These are phyloP conservation scores for Moelleriella libera DNA, from an alignment of 2,329 filamentous ascomycete species.

Conservation along the genomic window DNA sequence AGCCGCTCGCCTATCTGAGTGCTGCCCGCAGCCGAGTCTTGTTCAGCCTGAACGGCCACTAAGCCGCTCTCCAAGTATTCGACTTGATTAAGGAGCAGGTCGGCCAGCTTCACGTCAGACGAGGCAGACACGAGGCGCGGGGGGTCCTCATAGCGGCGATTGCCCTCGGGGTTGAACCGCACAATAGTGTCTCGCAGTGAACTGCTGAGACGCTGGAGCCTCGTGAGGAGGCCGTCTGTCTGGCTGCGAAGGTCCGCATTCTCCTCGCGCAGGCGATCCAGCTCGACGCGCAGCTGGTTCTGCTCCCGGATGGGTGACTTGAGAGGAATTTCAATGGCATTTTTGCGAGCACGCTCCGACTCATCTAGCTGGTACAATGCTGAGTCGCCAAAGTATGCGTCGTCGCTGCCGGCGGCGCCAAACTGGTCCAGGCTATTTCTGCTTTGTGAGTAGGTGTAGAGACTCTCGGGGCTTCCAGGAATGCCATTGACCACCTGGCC, in stretches of 20 bases:
- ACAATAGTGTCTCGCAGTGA: conserved; percentile 54
- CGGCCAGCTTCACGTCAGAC: conserved; percentile 24
- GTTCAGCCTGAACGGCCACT: conserved; percentile 42
- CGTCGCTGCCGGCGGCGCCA: conserved; percentile 30
- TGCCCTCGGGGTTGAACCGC: conserved; percentile 42
- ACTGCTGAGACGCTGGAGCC: conserved; percentile 53
- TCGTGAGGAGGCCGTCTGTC: conserved; percentile 24
- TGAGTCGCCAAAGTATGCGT: conserved; percentile 61
- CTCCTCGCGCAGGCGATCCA: conserved; percentile 30
- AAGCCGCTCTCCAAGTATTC: conserved; percentile 59
- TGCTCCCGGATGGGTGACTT: conserved; percentile 43
- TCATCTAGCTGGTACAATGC: conserved; percentile 60
- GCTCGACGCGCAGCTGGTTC: conserved; percentile 33
- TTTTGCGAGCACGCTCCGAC: conserved; percentile 32
- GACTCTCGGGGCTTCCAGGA: conserved; percentile 63
- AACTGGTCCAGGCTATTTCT: conserved; percentile 42
- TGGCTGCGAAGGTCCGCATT: conserved; percentile 22
- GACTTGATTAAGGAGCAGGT: conserved; percentile 42
- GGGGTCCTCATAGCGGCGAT: conserved; percentile 28
- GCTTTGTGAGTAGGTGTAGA: conserved; percentile 53
- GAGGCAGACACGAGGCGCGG: conserved; percentile 15
- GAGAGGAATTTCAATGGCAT: conserved; percentile 40
- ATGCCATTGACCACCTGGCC: conserved; percentile 38
- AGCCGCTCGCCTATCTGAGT: conserved; percentile 37
- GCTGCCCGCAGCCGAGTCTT: conserved; percentile 22